Evolutionary conservation across 306 rosid species (phyloP), one percentile per base, ranked within the genome.

Genomic region (Pyrus communis): DNA sequence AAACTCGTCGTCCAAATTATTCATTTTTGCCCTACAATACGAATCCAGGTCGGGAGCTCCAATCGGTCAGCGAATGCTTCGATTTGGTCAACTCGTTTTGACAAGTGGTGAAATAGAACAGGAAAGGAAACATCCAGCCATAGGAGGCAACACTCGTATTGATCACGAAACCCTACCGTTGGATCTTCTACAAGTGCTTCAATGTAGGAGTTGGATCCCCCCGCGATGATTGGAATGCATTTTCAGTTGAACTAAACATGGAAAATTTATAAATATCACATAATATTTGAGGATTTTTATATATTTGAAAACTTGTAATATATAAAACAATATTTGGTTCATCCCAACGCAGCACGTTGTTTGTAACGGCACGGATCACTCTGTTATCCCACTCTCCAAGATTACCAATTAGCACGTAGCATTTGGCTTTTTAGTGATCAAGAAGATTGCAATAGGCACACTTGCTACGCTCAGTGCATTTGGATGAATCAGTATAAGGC

Each of bases 141-240:
- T 21, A 84, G 10, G 73, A 84, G 81, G 66, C 85, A 82, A n/a
- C 81, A 75, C 0, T 75, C 75, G 19, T 62, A 81, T 3, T 74
- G 49, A 21, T 82, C 51, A 6, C 31, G 51, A 22, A 77, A 76
- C 45, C 66, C 13, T 0, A 21, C 27, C 1, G 1, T 49, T 33
- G 74, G 74, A 58, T 74, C 65, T 38, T 84, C 82, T 1, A 80
- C 82, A 6, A 84, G 62, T 9, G 77, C 82, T 17, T 77, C 38
- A 1, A 84, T 79, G 45, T 65, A 81, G 11, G 82, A 74, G 31
- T 75, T 85, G 11, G 88, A 85, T n/a, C 88, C 83, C 3, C 85
- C 83, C 3, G 77, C 83, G 4, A 78, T 17, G 73, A 81, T 31
- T 0, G 88, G 83, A 4, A 68, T 31, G 1, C 40, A 28, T 0